These are phyloP conservation scores for Geosmithia flava DNA, from an alignment of 2,329 filamentous ascomycete genomes.

Conservation along the genomic window DNA sequence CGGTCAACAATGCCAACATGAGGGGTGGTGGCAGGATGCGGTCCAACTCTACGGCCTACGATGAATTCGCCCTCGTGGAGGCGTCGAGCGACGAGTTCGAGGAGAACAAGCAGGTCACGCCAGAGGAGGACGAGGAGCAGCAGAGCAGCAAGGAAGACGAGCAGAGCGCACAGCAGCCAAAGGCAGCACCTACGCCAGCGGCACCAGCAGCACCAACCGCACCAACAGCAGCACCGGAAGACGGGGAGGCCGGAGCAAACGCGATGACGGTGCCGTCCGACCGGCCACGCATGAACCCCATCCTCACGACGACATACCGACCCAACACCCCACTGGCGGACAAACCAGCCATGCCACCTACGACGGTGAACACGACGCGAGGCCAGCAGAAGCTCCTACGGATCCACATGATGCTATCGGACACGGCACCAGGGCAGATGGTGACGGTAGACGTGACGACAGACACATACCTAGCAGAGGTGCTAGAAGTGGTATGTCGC, in stretches of 20 bases:
- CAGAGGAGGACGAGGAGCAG: conserved; percentile 47
- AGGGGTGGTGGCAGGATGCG: conserved; percentile 44
- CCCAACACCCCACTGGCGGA: conserved; percentile 42
- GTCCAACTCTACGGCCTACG: conserved; percentile 64
- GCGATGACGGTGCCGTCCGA: conserved; percentile 14
- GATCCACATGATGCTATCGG: conserved; percentile 58
- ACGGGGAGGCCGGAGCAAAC: conserved; percentile 15
- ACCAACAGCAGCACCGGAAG: not conserved
- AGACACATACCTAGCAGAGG: conserved; percentile 72
- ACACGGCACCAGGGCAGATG: conserved; percentile 60
- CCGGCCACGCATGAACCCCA: conserved; percentile 40
- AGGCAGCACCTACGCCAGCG: not conserved
- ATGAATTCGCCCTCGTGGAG: conserved; percentile 70
- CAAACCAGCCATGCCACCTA: conserved; percentile 34
- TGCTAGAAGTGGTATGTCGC: conserved; percentile 66
- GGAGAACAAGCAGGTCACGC: conserved; percentile 57
- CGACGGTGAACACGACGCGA: conserved; percentile 30
- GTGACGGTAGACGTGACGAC: conserved; percentile 66
- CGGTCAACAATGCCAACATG: conserved; percentile 71
- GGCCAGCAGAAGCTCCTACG: conserved; percentile 60
- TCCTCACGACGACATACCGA: conserved; percentile 48
- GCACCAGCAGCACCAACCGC: no score
- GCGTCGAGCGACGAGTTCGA: conserved; percentile 56
- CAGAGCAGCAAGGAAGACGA: not conserved
- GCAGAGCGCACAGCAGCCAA: conserved; percentile 2